These are phyloP conservation scores for Ascochyta clinopodiicola DNA, from an alignment of 2,329 filamentous ascomycete species.

Conservation along the genomic window DNA sequence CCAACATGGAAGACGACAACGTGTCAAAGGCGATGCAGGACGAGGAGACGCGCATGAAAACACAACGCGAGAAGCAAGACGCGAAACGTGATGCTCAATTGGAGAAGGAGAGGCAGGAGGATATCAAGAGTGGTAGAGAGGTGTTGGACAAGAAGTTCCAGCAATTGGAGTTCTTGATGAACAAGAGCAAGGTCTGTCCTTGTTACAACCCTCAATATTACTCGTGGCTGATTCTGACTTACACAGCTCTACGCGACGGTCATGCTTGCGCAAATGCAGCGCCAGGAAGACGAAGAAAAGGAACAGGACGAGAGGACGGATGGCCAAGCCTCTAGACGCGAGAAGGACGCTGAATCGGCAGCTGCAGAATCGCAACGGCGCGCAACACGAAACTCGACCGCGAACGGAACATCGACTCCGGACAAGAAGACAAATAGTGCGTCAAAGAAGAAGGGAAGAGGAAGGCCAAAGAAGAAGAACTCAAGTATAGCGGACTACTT, in stretches of 20 bases:
- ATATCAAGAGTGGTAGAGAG: constrained; percentile 54
- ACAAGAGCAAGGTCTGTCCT: constrained; percentile 55
- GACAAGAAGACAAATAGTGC: constrained; percentile 27
- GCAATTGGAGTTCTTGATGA: constrained; percentile 59
- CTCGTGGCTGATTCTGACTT: constrained; percentile 6
- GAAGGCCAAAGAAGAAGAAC: constrained; percentile 50
- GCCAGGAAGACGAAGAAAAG: constrained; percentile 57
- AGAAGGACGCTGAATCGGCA: constrained; percentile 55
- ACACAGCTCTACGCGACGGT: constrained; percentile 56
- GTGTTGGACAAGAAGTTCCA: constrained; percentile 59
- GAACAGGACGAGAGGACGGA: constrained; percentile 54
- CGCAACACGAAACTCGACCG: constrained; percentile 51
- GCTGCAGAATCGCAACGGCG: constrained; percentile 55
- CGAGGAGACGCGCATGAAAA: constrained; percentile 56
- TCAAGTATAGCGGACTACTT: constrained; percentile 65
- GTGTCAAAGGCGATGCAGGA: constrained; percentile 52
- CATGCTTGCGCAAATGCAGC: constrained; percentile 61
- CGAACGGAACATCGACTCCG: constrained; percentile 21
- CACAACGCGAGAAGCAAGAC: constrained; percentile 52
- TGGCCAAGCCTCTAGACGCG: constrained; percentile 54
- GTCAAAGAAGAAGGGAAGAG: constrained; percentile 39
- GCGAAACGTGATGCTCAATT: constrained; percentile 53
- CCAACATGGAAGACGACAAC: constrained; percentile 35
- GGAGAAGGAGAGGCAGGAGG: constrained; percentile 54
- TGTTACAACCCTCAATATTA: no score